A percentile compares a stretch with the other conserved stretches of the same genome.
Conservation (phyloP, 345 rosid genomes). For the Dipteronia sinensis region DNA sequence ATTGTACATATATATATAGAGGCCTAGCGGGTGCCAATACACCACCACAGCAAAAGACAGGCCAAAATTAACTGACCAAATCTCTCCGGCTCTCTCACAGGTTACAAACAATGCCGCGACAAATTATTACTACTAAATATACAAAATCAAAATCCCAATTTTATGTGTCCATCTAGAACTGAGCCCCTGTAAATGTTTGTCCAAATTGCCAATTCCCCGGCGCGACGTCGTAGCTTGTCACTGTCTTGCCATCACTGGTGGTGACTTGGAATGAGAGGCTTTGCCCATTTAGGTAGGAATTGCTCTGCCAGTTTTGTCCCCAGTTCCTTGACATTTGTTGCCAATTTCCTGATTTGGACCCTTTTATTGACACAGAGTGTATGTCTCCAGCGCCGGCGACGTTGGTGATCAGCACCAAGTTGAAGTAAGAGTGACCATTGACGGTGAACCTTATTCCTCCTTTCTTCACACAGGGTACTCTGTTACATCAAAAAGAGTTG, state of each 20-base stretch:
- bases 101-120: constrained; percentile 19
- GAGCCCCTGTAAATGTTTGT: constrained; percentile 75
- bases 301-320: constrained; percentile 99
- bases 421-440: constrained; percentile 96
- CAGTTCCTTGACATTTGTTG: constrained; percentile 93
- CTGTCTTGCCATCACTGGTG: constrained; percentile 79
- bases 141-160: constrained; percentile 9
- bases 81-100: constrained; percentile 18
- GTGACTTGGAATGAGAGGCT: constrained; percentile 88
- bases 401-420: constrained; percentile 76
- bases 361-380: constrained; percentile 77
- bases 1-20: constrained; percentile 1
- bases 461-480: constrained; percentile 84
- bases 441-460: constrained; percentile 89
- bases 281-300: constrained; percentile 76
- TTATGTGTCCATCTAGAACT: constrained; percentile 38
- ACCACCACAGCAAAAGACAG: constrained; percentile 75
- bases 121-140: constrained; percentile 6
- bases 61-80: constrained; percentile 31
- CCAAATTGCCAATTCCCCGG: constrained; percentile 87
- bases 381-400: constrained; percentile 93
- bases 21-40: constrained; percentile 71
- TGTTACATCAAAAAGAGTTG: constrained; percentile 25
- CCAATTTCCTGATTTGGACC: constrained; percentile 78
- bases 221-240: constrained; percentile 58